These are phyloP conservation scores for Lentinula detonsa DNA, from an alignment of 768 basidiomycete genomes.

Conservation along the genomic window DNA sequence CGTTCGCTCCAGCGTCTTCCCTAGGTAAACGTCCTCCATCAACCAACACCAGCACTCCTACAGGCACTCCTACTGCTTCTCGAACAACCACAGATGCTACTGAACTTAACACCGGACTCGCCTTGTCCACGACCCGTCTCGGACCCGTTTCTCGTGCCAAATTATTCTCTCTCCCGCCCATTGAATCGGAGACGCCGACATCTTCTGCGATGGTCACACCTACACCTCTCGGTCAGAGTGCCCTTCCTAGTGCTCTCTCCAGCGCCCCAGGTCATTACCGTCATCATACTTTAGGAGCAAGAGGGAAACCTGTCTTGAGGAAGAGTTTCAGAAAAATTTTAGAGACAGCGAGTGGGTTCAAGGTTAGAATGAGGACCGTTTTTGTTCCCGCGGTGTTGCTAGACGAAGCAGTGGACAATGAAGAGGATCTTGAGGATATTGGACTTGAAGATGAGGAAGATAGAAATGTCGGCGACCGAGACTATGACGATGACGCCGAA, in stretches of 20 bases:
- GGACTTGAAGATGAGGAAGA: neutral
- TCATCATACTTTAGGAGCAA: conserved; percentile 28
- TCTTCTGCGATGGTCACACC: conserved; percentile 37
- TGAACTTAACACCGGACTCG: conserved; percentile 18
- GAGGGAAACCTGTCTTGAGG: conserved; percentile 63
- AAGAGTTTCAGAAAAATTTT: conserved; percentile 84
- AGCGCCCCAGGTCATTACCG: neutral
- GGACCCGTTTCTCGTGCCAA: conserved; percentile 63
- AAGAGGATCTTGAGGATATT: neutral
- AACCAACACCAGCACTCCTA: neutral
- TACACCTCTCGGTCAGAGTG: conserved; percentile 1
- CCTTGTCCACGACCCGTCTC: conserved; percentile 66
- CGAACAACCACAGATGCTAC: conserved; percentile 16
- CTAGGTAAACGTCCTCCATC: neutral
- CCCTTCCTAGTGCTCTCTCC: neutral
- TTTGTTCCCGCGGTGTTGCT: conserved; percentile 83
- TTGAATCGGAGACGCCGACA: conserved; percentile 35
- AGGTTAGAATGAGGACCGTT: conserved; percentile 91
- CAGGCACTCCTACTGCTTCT: conserved; percentile 31
- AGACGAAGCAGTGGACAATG: neutral
- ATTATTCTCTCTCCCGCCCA: conserved; percentile 55
- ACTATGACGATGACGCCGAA: neutral
- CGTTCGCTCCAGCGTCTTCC: neutral
- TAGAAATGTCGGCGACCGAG: conserved; percentile 13
- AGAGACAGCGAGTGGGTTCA: conserved; percentile 74